Evolutionary conservation across 805 yeast genomes (phyloP).

Genomic region (Wickerhamiella qilinensis): DNA sequence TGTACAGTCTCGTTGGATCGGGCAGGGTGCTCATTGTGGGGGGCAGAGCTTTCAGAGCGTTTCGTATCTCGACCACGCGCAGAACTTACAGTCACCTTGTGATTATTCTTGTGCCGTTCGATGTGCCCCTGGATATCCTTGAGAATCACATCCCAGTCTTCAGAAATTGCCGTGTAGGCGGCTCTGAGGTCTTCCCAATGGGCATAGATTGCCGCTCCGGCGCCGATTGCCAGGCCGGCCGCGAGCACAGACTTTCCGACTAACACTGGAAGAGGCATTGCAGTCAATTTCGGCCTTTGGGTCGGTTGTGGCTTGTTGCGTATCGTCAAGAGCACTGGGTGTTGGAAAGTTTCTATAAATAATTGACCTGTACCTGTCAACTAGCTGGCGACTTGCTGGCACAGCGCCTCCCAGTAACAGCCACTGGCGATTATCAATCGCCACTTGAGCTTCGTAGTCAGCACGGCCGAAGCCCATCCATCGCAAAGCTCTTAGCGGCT

Average conservation of each 20-base stretch:
- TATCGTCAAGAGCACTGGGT: too few relatives aligned
- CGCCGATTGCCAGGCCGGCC: not conserved
- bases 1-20: not conserved
- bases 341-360: too few relatives aligned
- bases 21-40: not conserved
- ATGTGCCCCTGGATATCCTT: not conserved
- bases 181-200: conserved; percentile 3
- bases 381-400: too few relatives aligned
- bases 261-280: not conserved
- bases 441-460: too few relatives aligned
- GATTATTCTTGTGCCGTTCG: not conserved
- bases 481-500: too few relatives aligned
- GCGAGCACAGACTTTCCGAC: not conserved
- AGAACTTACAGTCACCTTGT: not conserved
- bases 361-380: too few relatives aligned
- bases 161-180: not conserved
- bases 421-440: too few relatives aligned
- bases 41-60: not conserved
- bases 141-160: conserved; percentile 2
- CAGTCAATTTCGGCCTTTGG: too few relatives aligned
- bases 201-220: conserved; percentile 10
- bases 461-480: too few relatives aligned
- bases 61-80: too few relatives aligned
- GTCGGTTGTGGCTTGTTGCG: too few relatives aligned
- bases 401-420: too few relatives aligned